A percentile compares a stretch with the other conserved stretches of the same genome.
phyloP scores from a whole-genome alignment of 768 basidiomycete genomes.

The Xerocomellus dryophilus region DNA sequence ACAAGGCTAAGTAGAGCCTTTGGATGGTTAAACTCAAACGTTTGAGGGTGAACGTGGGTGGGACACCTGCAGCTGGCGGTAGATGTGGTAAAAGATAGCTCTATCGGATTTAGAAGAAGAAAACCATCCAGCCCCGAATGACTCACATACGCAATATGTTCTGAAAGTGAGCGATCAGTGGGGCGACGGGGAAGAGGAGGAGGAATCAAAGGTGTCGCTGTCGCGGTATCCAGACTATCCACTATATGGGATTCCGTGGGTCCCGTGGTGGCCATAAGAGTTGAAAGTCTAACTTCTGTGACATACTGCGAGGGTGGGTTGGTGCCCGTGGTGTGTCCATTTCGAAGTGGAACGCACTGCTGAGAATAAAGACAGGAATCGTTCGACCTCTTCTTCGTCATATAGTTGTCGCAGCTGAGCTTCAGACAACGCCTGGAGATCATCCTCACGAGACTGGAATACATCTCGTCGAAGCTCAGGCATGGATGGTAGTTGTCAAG shows the following conservation, averaged over 20 bases:
- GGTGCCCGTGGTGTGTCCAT: not conserved
- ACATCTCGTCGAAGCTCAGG: constrained; percentile 5
- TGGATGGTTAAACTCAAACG: constrained; percentile 50
- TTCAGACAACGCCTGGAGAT: constrained; percentile 42
- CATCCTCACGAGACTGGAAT: not conserved
- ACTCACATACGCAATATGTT: constrained; percentile 26
- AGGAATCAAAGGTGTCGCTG: not conserved
- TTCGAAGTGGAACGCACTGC: constrained; percentile 39
- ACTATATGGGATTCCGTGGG: constrained; percentile 9
- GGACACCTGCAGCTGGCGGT: constrained; percentile 38
- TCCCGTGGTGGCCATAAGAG: constrained; percentile 26
- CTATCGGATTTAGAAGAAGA: constrained; percentile 23
- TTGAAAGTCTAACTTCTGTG: constrained; percentile 47
- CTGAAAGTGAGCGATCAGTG: constrained; percentile 24
- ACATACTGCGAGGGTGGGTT: constrained; percentile 44
- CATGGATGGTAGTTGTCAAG: constrained; percentile 1
- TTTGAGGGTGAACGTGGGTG: constrained; percentile 52
- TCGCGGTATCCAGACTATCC: not conserved
- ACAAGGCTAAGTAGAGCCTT: constrained; percentile 51
- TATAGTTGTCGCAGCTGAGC: constrained; percentile 54
- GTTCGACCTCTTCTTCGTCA: constrained; percentile 61
- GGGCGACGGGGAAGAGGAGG: constrained; percentile 7
- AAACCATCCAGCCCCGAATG: constrained; percentile 2
- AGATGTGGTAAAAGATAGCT: constrained; percentile 46
- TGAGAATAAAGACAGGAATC: constrained; percentile 60